phyloP scores from a whole-genome alignment of 495 filamentous ascomycete genomes.

The Penicillium bialowiezense region DNA sequence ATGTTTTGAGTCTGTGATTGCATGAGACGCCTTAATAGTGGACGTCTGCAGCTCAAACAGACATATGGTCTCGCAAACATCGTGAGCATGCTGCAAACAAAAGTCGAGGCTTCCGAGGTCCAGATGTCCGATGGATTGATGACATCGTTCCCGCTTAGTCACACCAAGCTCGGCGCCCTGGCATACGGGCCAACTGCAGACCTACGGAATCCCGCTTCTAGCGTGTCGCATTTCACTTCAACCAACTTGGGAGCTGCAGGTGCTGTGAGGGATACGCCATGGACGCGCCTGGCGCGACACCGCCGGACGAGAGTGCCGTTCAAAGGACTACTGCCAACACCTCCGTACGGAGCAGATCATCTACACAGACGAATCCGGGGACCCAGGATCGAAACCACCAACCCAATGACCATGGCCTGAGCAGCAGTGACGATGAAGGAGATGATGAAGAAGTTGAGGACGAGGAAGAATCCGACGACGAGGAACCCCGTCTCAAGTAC shows the following conservation, averaged over 20 bases:
- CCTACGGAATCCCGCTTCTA: constrained; percentile 12
- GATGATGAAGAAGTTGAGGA: constrained; percentile 43
- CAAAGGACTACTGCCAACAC: constrained; percentile 18
- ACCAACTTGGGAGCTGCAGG: constrained; percentile 24
- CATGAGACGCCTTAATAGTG: constrained; percentile 18
- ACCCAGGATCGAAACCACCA: constrained; percentile 17
- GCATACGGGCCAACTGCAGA: constrained; percentile 21
- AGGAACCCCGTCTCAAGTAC: constrained; percentile 96
- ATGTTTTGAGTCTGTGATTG: constrained; percentile 36
- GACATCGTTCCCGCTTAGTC: constrained; percentile 28
- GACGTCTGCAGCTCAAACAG: constrained; percentile 29
- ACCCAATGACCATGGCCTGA: constrained; percentile 21
- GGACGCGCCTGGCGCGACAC: constrained; percentile 44
- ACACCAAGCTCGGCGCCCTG: constrained; percentile 11
- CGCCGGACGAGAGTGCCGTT: constrained; percentile 24
- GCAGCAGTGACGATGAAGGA: constrained; percentile 20
- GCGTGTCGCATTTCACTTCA: constrained; percentile 22
- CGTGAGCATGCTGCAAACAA: background rate
- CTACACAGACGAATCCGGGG: constrained; percentile 18
- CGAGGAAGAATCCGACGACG: constrained; percentile 69
- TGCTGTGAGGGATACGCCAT: constrained; percentile 37
- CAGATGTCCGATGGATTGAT: constrained; percentile 7
- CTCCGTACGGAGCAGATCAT: constrained; percentile 19
- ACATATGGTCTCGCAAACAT: constrained; percentile 41
- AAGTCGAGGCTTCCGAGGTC: too few relatives aligned